Base-by-base conservation (phyloP, 2,329 filamentous ascomycete species). In the Claviceps spartinae region DNA sequence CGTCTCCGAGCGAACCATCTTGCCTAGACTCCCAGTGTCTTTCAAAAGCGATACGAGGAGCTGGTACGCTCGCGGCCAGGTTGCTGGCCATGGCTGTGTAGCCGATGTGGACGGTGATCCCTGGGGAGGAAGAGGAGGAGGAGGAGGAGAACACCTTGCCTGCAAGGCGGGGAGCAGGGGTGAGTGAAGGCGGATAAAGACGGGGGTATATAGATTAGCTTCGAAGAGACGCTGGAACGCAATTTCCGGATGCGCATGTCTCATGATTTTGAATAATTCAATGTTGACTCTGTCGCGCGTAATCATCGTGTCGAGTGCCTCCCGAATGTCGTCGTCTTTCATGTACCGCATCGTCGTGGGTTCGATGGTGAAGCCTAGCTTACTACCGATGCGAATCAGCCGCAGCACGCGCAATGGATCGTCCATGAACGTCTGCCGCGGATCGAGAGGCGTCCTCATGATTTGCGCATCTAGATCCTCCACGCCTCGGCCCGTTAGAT, bases 201-300 rank as follows among this genome's bases (percentile, higher is more conserved):
- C 41, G 2, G 56, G 56, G 1, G 47, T 16, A 18, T 51, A 57
- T 0, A 58, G 54, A 4, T 50, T 50, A 14, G 37, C 40, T 4
- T 55, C 48, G 18, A 42, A 53, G 2, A 58, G 47, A 8, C 38
- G 49, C 38, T 52, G 26, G 24, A 58, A 54, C 13, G 55, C 54
- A 24, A 43, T 24, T 8, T 42, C 52, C 24, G 55, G 48, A 9
- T 48, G 30, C 9, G 18, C 13, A 20, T 38, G 20, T 16, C n/a
- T 40, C 52, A 58, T 55, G 51, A 58, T 58, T 26, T 55, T 58
- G 47, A 50, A 41, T 8, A 58, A 16, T 30, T 58, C 56, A 4
- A 50, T 50, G 3, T 50, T 50, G 20, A 58, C 47, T 34, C 56
- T 52, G 26, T 58, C 56, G 30, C 56, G 56, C 8, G 52, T 55